Base-by-base conservation (phyloP, 2,329 filamentous ascomycete species). In the Alternaria panax region DNA sequence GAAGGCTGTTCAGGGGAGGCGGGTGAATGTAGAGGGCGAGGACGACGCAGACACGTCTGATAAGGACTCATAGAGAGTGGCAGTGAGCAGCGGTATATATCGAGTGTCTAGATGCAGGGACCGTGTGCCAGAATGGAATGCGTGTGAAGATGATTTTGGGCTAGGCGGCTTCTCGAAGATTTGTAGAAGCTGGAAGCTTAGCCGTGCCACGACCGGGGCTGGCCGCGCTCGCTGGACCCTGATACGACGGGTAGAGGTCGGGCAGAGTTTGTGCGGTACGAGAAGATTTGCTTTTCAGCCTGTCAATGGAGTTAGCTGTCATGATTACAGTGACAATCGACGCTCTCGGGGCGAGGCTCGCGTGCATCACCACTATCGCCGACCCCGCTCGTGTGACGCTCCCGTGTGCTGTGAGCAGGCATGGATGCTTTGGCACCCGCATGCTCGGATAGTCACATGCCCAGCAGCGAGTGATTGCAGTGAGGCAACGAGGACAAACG, bases 1-100 rank as follows among this genome's bases (percentile, higher is more conserved):
- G 74, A 81, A 87, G 75, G 89, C 90, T 53, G 89, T 97, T 5
- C 80, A 92, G 67, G 94, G 94, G 3, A 84, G 83, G 68, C 84
- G 89, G 50, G 87, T 97, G 11, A 68, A 79, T 27, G 83, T 84
- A 25, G 93, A 97, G 76, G 92, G 90, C 61, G 81, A 84, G 66
- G 81, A 83, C 60, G 82, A 84, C 63, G 73, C 75, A 38, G 75
- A 76, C 22, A 63, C 64, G 27, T 70, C 67, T 46, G 80, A 80
- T 48, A 78, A 77, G 58, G 80, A 81, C 42, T 64, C 68, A 50
- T 70, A 69, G 68, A 56, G 36, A 63, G 40, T 64, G 65, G 54
- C 67, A 68, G 68, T 57, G 34, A 60, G 66, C 55, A 64, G 63
- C 54, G 54, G 54, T 45, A 48, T 57, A 54, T 62, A 32, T 36